These are phyloP conservation scores for Wallacemonas sp. DNA, from an alignment of 208 protist species.

Conservation along the genomic window DNA sequence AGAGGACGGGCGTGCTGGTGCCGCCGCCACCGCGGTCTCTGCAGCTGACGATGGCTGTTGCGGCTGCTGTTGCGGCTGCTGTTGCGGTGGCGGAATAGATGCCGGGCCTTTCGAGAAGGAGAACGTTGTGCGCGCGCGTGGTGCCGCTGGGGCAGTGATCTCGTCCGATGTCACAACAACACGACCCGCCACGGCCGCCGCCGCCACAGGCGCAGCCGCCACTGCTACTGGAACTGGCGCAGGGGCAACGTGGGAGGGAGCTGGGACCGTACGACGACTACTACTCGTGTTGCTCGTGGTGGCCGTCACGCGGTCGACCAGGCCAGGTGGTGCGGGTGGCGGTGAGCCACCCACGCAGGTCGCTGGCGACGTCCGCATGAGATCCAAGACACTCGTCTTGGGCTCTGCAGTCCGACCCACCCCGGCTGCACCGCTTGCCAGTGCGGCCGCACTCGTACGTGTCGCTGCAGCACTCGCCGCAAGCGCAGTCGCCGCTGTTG, in stretches of 20 bases:
- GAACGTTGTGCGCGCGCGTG: constrained; percentile 9
- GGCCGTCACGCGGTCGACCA: too few relatives aligned
- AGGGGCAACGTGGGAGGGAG: too few relatives aligned
- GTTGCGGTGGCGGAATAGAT: background rate
- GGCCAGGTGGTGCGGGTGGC: too few relatives aligned
- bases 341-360: too few relatives aligned
- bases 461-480: constrained; percentile 1
- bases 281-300: too few relatives aligned
- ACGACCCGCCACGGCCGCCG: too few relatives aligned
- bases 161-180: too few relatives aligned
- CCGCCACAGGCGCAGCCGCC: too few relatives aligned
- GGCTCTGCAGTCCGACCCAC: background rate
- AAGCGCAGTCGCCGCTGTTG: background rate
- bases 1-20: background rate
- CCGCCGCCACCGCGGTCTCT: background rate
- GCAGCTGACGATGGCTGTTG: background rate
- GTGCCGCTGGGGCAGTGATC: background rate
- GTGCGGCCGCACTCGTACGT: background rate
- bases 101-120: constrained; percentile 4
- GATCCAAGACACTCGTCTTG: background rate
- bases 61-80: too few relatives aligned
- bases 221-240: too few relatives aligned
- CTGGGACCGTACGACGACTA: too few relatives aligned
- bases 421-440: background rate
- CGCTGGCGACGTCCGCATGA: constrained; percentile 1